Percentiles rank a stretch among this genome's conserved stretches.
Evolutionary conservation across 768 basidiomycete genomes (phyloP).

Genomic region (Lactifluus pinguis): DNA sequence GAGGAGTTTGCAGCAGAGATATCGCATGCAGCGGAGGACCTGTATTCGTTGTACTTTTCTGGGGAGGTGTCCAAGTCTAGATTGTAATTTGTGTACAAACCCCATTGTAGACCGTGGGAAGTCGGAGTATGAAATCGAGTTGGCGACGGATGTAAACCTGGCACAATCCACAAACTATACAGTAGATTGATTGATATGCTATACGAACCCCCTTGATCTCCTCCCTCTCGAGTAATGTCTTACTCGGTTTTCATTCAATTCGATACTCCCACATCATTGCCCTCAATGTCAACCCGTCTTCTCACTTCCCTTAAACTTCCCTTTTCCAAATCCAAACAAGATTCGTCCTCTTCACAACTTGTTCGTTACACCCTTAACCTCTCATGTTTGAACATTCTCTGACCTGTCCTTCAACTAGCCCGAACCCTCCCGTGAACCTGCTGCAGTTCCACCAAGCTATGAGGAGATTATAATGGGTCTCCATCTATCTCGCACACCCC

Average conservation of each 20-base stretch:
- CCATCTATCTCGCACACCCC: slow-evolving; percentile 68
- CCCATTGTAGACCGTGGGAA: no score
- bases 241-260: not conserved
- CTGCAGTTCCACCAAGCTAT: slow-evolving; percentile 47
- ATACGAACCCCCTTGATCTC: not conserved
- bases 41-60: slow-evolving; percentile 45
- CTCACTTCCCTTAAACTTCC: slow-evolving; percentile 9
- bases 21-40: slow-evolving; percentile 50
- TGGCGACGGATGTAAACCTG: no score
- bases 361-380: not conserved
- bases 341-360: not conserved
- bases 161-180: no score
- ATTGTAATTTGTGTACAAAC: not conserved
- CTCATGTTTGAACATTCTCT: no score
- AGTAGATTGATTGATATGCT: no score
- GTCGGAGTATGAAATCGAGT: no score
- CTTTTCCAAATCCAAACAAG: slow-evolving; percentile 3
- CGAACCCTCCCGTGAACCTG: slow-evolving; percentile 31
- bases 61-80: slow-evolving; percentile 9
- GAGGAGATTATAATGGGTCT: slow-evolving; percentile 78
- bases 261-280: not conserved
- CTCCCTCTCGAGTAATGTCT: not conserved
- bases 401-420: not conserved
- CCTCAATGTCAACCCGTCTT: slow-evolving; percentile 4
- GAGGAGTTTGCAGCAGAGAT: slow-evolving; percentile 65